phyloP scores from a whole-genome alignment of 2,329 filamentous ascomycete genomes.

The Zymoseptoria brevis region DNA sequence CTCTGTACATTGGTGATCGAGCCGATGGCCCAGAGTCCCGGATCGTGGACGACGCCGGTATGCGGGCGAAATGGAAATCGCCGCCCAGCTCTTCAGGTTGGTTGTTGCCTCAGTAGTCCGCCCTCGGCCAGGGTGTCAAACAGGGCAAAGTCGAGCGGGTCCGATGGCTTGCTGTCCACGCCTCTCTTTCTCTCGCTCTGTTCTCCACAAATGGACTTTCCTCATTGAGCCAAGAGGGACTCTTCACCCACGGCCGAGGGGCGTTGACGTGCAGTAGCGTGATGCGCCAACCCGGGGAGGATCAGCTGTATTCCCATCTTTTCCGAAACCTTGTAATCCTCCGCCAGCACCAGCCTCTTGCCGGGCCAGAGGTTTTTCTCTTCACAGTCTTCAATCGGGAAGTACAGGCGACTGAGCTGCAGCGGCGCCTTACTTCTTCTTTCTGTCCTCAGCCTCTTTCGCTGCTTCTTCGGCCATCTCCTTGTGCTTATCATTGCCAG shows the following conservation, averaged over 20 bases:
- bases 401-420: not conserved
- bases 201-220: not conserved
- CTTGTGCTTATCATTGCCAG: not conserved
- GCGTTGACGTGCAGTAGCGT: not conserved
- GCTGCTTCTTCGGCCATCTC: not conserved
- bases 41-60: not conserved
- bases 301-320: not conserved
- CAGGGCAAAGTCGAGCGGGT: not conserved
- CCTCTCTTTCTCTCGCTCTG: not conserved
- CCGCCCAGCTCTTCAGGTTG: no score
- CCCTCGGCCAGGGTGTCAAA: not conserved
- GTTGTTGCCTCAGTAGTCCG: not conserved
- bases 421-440: not conserved
- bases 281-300: not conserved
- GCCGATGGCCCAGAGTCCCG: not conserved
- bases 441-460: not conserved
- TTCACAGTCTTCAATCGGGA: not conserved
- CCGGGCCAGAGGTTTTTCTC: not conserved
- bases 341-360: not conserved
- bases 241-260: not conserved
- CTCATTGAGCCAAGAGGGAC: not conserved
- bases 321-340: not conserved
- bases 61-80: no score
- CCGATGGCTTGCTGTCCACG: no score
- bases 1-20: not conserved